These are phyloP conservation scores for Rhodocollybia butyracea DNA, from an alignment of 768 basidiomycete species.

Conservation along the genomic window DNA sequence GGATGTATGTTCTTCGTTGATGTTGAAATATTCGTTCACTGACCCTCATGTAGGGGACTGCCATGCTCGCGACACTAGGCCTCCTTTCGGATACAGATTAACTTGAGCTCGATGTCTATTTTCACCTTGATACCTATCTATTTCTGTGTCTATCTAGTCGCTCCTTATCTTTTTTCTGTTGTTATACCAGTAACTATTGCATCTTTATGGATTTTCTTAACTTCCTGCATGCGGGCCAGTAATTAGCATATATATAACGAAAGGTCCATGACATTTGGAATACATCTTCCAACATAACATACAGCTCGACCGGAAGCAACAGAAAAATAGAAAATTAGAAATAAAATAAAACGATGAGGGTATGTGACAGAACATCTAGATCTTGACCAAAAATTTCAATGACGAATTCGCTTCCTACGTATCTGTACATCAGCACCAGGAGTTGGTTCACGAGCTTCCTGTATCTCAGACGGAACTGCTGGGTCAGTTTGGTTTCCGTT, in stretches of 20 bases:
- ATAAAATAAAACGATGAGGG: slow-evolving; percentile 14
- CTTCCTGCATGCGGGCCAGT: slow-evolving; percentile 12
- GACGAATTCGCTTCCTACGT: slow-evolving; percentile 64
- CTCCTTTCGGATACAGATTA: slow-evolving; percentile 29
- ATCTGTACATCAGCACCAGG: slow-evolving; percentile 50
- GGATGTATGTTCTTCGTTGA: slow-evolving; percentile 30
- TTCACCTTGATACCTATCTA: background rate
- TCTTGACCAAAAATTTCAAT: slow-evolving; percentile 34
- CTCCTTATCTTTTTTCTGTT: background rate
- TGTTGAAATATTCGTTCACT: slow-evolving; percentile 4
- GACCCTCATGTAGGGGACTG: slow-evolving; percentile 34
- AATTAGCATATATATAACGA: slow-evolving; percentile 13
- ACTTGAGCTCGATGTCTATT: background rate
- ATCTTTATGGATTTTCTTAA: too few relatives aligned
- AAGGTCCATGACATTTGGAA: slow-evolving; percentile 20
- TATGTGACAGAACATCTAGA: slow-evolving; percentile 14
- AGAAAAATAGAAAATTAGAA: slow-evolving; percentile 11
- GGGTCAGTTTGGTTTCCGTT: background rate
- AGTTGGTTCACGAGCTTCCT: too few relatives aligned
- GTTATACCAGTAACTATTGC: slow-evolving; percentile 14
- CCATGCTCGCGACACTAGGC: slow-evolving; percentile 43
- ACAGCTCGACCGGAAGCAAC: slow-evolving; percentile 24
- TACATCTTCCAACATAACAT: slow-evolving; percentile 20
- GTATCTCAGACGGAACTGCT: too few relatives aligned
- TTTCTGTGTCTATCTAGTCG: background rate